Percentiles rank a stretch among this genome's conserved stretches.
Evolutionary conservation across 768 basidiomycete genomes (phyloP).

Genomic region (Suillus cothurnatus): DNA sequence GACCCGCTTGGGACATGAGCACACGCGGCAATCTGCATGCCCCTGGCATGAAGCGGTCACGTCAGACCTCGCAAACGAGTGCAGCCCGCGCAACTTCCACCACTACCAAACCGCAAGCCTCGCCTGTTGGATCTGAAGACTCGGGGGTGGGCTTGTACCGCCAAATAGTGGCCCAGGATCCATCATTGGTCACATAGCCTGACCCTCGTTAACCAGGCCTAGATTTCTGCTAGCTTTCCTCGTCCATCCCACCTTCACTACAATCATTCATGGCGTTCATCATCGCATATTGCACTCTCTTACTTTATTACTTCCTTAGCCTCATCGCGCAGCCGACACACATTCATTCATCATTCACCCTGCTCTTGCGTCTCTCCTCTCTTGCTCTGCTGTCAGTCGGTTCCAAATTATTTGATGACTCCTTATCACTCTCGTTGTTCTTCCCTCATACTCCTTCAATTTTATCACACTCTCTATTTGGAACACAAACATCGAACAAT

Average conservation of each 20-base stretch:
- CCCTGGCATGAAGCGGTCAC: slow-evolving; percentile 54
- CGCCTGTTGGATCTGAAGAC: slow-evolving; percentile 72
- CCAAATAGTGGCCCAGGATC: slow-evolving; percentile 77
- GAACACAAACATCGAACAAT: slow-evolving; percentile 35
- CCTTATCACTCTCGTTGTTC: slow-evolving; percentile 36
- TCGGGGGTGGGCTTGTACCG: slow-evolving; percentile 85
- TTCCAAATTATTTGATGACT: slow-evolving; percentile 35
- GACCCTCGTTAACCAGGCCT: slow-evolving; percentile 13
- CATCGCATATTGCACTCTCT: slow-evolving; percentile 29
- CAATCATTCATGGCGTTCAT: slow-evolving; percentile 24
- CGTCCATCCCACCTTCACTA: slow-evolving; percentile 19
- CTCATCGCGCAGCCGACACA: slow-evolving; percentile 32
- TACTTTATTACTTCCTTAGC: slow-evolving; percentile 20
- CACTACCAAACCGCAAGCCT: slow-evolving; percentile 46
- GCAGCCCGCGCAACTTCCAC: slow-evolving; percentile 45
- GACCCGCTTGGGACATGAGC: slow-evolving; percentile 73
- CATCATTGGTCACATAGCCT: slow-evolving; percentile 52
- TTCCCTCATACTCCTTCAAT: slow-evolving; percentile 5
- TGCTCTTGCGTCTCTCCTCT: slow-evolving; percentile 12
- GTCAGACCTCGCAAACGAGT: slow-evolving; percentile 76
- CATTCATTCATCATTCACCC: slow-evolving; percentile 19
- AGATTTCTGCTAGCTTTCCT: slow-evolving; percentile 21
- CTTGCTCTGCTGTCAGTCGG: slow-evolving; percentile 23
- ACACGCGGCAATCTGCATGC: slow-evolving; percentile 43
- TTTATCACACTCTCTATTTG: slow-evolving; percentile 41